phyloP scores from a whole-genome alignment of 2,329 filamentous ascomycete species.

The Cercospora citrullina region DNA sequence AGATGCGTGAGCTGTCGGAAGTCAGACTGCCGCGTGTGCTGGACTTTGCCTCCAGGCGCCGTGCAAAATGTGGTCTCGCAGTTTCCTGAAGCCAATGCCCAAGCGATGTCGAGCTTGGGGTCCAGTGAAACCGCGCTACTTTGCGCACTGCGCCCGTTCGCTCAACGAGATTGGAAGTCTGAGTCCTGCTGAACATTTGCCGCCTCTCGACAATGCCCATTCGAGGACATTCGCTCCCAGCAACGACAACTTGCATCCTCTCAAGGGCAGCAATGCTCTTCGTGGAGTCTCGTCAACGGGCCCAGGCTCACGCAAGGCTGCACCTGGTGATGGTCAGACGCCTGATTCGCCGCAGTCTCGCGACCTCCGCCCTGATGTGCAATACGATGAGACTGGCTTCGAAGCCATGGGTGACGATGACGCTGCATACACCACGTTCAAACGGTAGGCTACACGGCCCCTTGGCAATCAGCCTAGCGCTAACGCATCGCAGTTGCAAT shows the following conservation, averaged over 20 bases:
- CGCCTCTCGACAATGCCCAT: neutral
- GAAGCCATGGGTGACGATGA: neutral
- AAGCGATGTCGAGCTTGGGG: neutral
- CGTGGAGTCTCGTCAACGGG: neutral
- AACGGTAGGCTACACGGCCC: neutral
- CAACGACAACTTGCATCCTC: neutral
- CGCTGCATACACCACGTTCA: neutral
- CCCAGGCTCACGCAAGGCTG: neutral
- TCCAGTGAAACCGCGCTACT: neutral
- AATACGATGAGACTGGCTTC: neutral
- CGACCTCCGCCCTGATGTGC: neutral
- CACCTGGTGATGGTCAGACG: neutral
- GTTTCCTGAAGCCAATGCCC: neutral
- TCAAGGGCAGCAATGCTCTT: neutral
- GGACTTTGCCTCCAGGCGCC: no score
- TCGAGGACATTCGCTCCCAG: neutral
- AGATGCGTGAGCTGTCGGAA: neutral
- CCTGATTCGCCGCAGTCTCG: neutral
- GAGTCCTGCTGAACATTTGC: neutral
- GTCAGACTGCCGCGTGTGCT: neutral
- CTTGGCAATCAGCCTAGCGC: neutral
- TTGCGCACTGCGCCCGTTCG: neutral
- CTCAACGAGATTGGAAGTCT: neutral
- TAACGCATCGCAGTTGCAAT: neutral
- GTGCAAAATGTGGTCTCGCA: slow-evolving; percentile 9